A percentile compares a stretch with the other conserved stretches of the same genome.
Conservation (phyloP, 2,329 filamentous ascomycete species). For the Sporothrix curviconia region DNA sequence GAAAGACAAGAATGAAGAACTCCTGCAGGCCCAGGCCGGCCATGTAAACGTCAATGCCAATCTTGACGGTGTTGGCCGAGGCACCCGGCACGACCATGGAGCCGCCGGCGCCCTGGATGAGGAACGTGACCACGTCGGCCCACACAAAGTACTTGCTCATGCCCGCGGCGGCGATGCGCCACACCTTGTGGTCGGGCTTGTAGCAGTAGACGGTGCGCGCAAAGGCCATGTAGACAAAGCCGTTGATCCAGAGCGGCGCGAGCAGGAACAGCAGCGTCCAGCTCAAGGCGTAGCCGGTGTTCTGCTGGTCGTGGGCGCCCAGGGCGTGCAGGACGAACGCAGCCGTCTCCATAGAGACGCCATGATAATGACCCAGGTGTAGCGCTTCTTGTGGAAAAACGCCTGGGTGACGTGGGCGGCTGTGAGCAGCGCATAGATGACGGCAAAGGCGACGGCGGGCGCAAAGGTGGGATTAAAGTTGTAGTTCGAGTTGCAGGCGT, state of each 20-base stretch:
- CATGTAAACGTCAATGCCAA: conserved; percentile 35
- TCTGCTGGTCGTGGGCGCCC: conserved; percentile 34
- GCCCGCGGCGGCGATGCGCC: conserved; percentile 26
- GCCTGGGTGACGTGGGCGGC: conserved; percentile 21
- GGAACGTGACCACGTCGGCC: conserved; percentile 41
- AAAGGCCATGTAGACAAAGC: conserved; percentile 39
- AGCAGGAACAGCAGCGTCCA: conserved; percentile 35
- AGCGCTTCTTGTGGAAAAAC: conserved; percentile 20
- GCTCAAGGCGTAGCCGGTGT: conserved; percentile 25
- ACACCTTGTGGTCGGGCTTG: conserved; percentile 29
- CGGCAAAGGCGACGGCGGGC: conserved; percentile 23
- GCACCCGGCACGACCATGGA: conserved; percentile 27
- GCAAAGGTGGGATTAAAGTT: conserved; percentile 24
- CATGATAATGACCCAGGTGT: conserved; percentile 35
- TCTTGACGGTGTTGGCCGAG: conserved; percentile 22
- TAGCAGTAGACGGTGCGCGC: conserved; percentile 34
- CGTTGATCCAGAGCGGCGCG: conserved; percentile 39
- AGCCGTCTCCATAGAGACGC: conserved; percentile 33
- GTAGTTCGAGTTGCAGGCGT: conserved; percentile 27
- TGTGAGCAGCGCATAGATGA: conserved; percentile 23
- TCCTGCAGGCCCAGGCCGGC: conserved; percentile 33
- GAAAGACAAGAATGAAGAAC: conserved; percentile 33
- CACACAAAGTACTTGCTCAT: conserved; percentile 42
- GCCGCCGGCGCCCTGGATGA: conserved; percentile 38
- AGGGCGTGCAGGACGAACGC: conserved; percentile 33